phyloP scores from a whole-genome alignment of 208 protist species.

The Trypanosoma mega region DNA sequence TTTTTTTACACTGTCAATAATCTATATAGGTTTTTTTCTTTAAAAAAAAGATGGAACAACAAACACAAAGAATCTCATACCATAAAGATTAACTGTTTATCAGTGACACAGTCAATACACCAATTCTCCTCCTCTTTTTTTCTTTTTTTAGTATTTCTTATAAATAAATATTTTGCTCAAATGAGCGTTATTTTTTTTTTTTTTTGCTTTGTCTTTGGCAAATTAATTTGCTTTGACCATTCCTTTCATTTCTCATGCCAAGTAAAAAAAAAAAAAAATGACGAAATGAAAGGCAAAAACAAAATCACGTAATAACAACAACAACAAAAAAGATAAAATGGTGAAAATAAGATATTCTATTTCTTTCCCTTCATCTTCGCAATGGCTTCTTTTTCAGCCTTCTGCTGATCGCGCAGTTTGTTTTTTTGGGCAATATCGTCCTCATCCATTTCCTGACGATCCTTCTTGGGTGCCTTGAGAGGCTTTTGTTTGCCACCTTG shows the following conservation, averaged over 20 bases:
- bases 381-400: slow-evolving; percentile 88
- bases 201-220: too few relatives aligned
- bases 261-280: too few relatives aligned
- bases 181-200: too few relatives aligned
- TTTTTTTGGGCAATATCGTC: slow-evolving; percentile 78
- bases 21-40: slow-evolving; percentile 1
- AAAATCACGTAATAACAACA: neutral
- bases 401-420: slow-evolving; percentile 79
- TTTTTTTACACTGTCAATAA: neutral
- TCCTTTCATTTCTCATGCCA: too few relatives aligned
- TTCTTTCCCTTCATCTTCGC: slow-evolving; percentile 83
- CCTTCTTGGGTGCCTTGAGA: slow-evolving; percentile 89
- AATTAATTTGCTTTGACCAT: too few relatives aligned
- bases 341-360: neutral
- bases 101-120: too few relatives aligned
- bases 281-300: neutral
- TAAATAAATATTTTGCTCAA: too few relatives aligned
- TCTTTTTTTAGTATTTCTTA: too few relatives aligned
- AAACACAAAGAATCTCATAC: neutral
- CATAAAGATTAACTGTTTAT: too few relatives aligned
- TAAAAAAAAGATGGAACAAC: slow-evolving; percentile 1
- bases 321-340: neutral
- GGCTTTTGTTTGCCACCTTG: slow-evolving; percentile 91
- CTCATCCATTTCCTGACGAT: slow-evolving; percentile 54
- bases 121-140: too few relatives aligned